Percentiles rank a stretch among this genome's conserved stretches.
These are phyloP conservation scores for Bauhinia variegata DNA, from an alignment of 306 rosid genomes.

Conservation along the genomic window DNA sequence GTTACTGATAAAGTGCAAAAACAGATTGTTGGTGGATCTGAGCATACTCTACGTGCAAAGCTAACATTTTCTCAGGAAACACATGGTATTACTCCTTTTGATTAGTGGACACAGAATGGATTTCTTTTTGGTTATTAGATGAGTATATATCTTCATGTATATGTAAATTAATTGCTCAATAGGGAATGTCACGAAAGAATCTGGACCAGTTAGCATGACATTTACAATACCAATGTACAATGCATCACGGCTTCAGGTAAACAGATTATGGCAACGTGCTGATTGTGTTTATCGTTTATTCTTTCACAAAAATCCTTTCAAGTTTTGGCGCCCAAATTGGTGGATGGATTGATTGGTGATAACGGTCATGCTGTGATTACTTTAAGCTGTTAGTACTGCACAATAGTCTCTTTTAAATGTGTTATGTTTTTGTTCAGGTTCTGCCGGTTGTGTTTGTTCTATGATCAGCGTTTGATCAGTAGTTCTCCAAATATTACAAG, in stretches of 20 bases:
- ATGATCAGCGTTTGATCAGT: too few species aligned
- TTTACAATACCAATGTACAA: constrained; percentile 88
- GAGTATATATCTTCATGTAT: constrained; percentile 16
- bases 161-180: constrained; percentile 38
- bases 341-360: not conserved
- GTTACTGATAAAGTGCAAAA: constrained; percentile 45
- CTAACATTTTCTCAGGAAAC: constrained; percentile 75
- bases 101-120: constrained; percentile 23
- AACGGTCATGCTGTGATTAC: too few species aligned
- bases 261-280: constrained; percentile 21
- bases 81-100: constrained; percentile 52
- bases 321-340: constrained; percentile 16
- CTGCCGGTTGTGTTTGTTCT: too few species aligned
- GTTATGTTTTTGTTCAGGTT: too few species aligned
- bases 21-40: constrained; percentile 79
- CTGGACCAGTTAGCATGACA: constrained; percentile 90
- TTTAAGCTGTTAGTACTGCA: too few species aligned
- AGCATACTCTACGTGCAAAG: constrained; percentile 81
- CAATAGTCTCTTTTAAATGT: too few species aligned
- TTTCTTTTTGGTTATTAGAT: constrained; percentile 18
- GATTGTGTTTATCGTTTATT: constrained; percentile 15
- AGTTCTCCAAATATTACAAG: too few species aligned
- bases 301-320: constrained; percentile 22
- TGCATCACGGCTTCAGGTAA: constrained; percentile 79
- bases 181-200: constrained; percentile 80